Percentiles rank a stretch among this genome's conserved stretches.
Evolutionary conservation across 495 filamentous ascomycete genomes (phyloP).

Genomic region (Penicillium fimorum): DNA sequence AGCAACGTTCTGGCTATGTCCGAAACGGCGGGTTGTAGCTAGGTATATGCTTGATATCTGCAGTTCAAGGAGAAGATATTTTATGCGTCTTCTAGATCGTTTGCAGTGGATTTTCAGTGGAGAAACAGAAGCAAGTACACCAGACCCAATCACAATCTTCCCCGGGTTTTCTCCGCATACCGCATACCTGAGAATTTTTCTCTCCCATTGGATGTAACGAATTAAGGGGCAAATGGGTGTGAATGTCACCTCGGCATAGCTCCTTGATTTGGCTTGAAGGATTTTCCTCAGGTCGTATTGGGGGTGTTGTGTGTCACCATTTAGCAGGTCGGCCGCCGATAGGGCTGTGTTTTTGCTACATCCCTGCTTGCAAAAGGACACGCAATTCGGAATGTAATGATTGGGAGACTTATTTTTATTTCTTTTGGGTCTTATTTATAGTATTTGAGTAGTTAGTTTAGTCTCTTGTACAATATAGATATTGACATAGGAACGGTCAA

Average conservation of each 20-base stretch:
- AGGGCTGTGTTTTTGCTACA: slow-evolving; percentile 1
- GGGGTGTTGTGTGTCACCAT: slow-evolving; percentile 2
- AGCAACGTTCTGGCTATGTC: no score
- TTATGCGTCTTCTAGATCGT: slow-evolving; percentile 3
- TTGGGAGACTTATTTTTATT: background rate
- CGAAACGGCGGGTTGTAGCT: no score
- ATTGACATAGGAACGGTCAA: background rate
- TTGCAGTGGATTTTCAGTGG: slow-evolving; percentile 8
- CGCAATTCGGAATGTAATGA: slow-evolving; percentile 13
- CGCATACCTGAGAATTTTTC: background rate
- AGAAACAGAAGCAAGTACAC: background rate
- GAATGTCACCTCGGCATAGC: slow-evolving; percentile 9
- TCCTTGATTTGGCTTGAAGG: background rate
- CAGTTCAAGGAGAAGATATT: no score
- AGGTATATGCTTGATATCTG: background rate
- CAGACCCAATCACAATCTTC: slow-evolving; percentile 5
- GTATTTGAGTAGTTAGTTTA: background rate
- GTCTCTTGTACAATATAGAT: background rate
- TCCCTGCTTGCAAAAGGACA: slow-evolving; percentile 13
- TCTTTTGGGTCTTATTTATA: background rate
- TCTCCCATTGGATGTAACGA: background rate
- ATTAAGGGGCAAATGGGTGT: background rate
- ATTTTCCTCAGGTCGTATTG: background rate
- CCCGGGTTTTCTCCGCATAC: slow-evolving; percentile 14
- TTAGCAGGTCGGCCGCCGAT: background rate